phyloP scores from a whole-genome alignment of 257 asterid species.

The Przewalskia tangutica region DNA sequence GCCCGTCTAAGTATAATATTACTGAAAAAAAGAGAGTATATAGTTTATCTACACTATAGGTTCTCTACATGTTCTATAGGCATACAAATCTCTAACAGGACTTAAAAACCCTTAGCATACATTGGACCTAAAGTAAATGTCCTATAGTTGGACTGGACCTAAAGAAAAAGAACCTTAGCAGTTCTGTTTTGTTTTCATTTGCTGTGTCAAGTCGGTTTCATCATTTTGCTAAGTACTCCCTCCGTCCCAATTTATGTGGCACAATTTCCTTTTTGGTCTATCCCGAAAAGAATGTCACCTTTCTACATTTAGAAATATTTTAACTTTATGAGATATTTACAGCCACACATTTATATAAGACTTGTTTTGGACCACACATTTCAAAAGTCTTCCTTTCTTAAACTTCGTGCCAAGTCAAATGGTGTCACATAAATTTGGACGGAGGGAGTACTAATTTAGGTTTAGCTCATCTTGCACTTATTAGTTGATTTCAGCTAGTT shows the following conservation, averaged over 20 bases:
- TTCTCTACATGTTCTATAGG: neutral
- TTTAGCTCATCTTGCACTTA: neutral
- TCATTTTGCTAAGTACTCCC: neutral
- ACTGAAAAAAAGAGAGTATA: too few relatives aligned
- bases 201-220: neutral
- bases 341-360: too few relatives aligned
- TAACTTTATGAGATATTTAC: too few relatives aligned
- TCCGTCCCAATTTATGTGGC: too few relatives aligned
- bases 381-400: too few relatives aligned
- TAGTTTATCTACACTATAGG: neutral
- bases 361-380: too few relatives aligned
- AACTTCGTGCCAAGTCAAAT: too few relatives aligned
- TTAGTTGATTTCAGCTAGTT: neutral
- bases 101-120: neutral
- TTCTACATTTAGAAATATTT: too few relatives aligned
- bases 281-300: too few relatives aligned
- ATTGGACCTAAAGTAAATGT: neutral
- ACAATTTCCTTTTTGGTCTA: too few relatives aligned
- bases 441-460: neutral
- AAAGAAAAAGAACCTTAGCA: neutral
- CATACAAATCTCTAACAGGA: neutral
- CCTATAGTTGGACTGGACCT: too few relatives aligned
- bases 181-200: neutral
- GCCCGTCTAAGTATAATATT: neutral
- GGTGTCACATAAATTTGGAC: too few relatives aligned